Conservation (phyloP, 352 stramenopile genomes). For the Plasmopara viticola region DNA sequence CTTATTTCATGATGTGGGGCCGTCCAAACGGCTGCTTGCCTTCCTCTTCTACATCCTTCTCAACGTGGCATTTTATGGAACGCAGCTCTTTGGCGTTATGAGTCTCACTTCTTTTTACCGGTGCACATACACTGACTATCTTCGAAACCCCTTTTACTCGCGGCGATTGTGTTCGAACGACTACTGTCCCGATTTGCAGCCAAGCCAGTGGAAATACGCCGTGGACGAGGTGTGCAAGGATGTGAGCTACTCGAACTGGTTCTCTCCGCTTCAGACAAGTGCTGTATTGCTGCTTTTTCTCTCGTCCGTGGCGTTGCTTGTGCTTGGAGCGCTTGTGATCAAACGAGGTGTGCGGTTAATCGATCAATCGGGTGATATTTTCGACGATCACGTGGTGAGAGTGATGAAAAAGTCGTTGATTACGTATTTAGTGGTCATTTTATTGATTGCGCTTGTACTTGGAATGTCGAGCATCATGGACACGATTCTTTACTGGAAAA, state of each 20-base stretch:
- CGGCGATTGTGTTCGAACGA: constrained; percentile 60
- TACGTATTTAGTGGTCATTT: constrained; percentile 70
- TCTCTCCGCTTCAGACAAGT: constrained; percentile 44
- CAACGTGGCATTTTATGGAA: constrained; percentile 60
- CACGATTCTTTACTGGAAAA: constrained; percentile 52
- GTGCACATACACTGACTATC: constrained; percentile 83
- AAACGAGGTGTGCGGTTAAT: constrained; percentile 63
- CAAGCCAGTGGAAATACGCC: constrained; percentile 73
- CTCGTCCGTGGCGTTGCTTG: constrained; percentile 48
- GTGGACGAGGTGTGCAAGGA: constrained; percentile 58
- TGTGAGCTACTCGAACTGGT: constrained; percentile 58
- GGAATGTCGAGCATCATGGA: constrained; percentile 57
- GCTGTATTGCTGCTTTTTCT: constrained; percentile 58
- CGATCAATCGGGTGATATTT: constrained; percentile 62
- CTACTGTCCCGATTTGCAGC: constrained; percentile 77
- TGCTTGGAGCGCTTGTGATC: constrained; percentile 64
- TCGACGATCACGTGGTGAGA: constrained; percentile 64
- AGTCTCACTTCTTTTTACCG: constrained; percentile 76
- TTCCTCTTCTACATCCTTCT: constrained; percentile 56
- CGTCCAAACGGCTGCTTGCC: constrained; percentile 44
- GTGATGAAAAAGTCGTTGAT: constrained; percentile 78
- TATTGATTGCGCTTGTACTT: constrained; percentile 63
- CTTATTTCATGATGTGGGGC: constrained; percentile 57
- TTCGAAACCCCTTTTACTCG: constrained; percentile 76
- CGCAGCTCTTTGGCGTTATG: constrained; percentile 63